A percentile compares a stretch with the other conserved stretches of the same genome.
Conservation (phyloP, 352 stramenopile genomes). For the Pythium monospermum region DNA sequence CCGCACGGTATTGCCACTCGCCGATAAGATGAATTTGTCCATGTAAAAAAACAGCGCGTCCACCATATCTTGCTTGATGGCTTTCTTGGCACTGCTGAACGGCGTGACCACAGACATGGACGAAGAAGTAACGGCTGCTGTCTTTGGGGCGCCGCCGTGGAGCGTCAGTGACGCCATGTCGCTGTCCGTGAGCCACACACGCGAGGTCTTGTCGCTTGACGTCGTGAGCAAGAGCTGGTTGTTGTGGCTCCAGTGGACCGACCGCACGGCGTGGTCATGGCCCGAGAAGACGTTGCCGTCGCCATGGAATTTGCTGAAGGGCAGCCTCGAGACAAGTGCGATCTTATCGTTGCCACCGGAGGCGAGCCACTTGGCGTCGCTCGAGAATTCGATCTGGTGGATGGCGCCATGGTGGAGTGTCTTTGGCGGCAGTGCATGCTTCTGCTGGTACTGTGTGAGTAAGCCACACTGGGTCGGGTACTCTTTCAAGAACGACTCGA, state of each 20-base stretch:
- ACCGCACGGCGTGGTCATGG: slow-evolving; percentile 57
- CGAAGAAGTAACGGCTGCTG: slow-evolving; percentile 24
- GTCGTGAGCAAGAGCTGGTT: slow-evolving; percentile 66
- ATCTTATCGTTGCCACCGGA: slow-evolving; percentile 61
- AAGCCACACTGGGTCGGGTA: slow-evolving; percentile 61
- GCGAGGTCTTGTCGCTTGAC: slow-evolving; percentile 60
- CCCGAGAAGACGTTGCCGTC: slow-evolving; percentile 65
- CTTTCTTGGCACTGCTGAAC: slow-evolving; percentile 43
- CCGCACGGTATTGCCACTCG: slow-evolving; percentile 52
- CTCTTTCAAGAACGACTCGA: slow-evolving; percentile 50
- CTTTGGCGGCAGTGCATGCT: slow-evolving; percentile 45
- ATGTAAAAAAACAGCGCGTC: slow-evolving; percentile 84
- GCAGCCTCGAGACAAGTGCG: slow-evolving; percentile 59
- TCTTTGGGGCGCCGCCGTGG: slow-evolving; percentile 33
- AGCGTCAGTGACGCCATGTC: slow-evolving; percentile 58
- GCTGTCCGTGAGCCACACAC: slow-evolving; percentile 60
- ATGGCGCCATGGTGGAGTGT: slow-evolving; percentile 67
- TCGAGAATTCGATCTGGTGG: slow-evolving; percentile 70
- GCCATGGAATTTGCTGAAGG: slow-evolving; percentile 61
- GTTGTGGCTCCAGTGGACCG: slow-evolving; percentile 73
- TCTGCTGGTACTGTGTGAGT: slow-evolving; percentile 51
- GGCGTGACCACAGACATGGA: slow-evolving; percentile 19
- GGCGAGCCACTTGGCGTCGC: slow-evolving; percentile 68
- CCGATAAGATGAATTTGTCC: slow-evolving; percentile 82
- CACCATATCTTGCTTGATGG: slow-evolving; percentile 45